Evolutionary conservation across 2,329 filamentous ascomycete genomes (phyloP).

Genomic region (Xylaria arbuscula): DNA sequence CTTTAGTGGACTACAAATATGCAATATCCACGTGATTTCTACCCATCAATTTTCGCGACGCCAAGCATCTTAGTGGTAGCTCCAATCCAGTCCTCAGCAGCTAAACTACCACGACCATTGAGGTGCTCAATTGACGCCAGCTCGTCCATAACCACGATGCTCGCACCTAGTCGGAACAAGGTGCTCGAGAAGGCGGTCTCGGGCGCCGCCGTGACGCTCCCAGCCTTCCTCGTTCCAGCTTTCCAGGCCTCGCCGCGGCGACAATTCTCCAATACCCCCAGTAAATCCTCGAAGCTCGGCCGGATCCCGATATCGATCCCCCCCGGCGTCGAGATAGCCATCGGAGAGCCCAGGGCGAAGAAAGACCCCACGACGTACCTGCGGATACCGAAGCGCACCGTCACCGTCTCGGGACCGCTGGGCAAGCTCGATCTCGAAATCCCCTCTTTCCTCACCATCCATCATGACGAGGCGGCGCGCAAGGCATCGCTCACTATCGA

Average conservation of each 20-base stretch:
- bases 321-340: constrained; percentile 80
- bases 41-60: constrained; percentile 37
- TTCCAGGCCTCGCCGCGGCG: constrained; percentile 64
- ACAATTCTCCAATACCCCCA: constrained; percentile 77
- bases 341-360: constrained; percentile 70
- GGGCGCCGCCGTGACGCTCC: constrained; percentile 65
- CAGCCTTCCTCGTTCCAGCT: constrained; percentile 78
- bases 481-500: constrained; percentile 77
- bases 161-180: constrained; percentile 71
- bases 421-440: constrained; percentile 82
- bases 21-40: constrained; percentile 35
- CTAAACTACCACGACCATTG: constrained; percentile 18
- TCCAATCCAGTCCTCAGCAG: constrained; percentile 25
- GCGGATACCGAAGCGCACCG: constrained; percentile 70
- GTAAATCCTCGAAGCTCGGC: constrained; percentile 83
- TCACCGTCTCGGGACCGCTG: constrained; percentile 83
- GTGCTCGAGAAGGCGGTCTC: constrained; percentile 67
- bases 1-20: constrained; percentile 10
- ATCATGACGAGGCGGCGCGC: constrained; percentile 70
- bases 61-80: constrained; percentile 40
- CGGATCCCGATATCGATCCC: constrained; percentile 83
- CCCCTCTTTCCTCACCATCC: constrained; percentile 80
- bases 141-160: constrained; percentile 61
- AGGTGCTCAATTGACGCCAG: constrained; percentile 39
- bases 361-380: constrained; percentile 69